A percentile compares a stretch with the other conserved stretches of the same genome.
Evolutionary conservation across 805 yeast genomes (phyloP).

Genomic region (Ogataea chonburiensis): DNA sequence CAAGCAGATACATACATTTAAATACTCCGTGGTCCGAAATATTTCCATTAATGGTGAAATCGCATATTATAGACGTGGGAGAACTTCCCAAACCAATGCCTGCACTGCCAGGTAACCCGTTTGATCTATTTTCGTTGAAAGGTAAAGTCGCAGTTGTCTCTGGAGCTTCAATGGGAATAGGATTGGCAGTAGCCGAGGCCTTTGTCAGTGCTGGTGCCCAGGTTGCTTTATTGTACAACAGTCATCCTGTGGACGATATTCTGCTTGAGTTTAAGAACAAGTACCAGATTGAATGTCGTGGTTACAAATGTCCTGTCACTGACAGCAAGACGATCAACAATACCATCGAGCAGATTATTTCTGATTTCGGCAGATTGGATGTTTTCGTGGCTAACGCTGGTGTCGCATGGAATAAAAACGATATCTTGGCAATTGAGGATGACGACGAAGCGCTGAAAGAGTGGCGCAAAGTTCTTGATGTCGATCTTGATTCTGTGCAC

Average conservation of each 20-base stretch:
- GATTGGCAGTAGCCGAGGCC: constrained; percentile 77
- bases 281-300: constrained; percentile 61
- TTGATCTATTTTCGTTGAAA: constrained; percentile 71
- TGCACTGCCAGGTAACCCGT: constrained; percentile 46
- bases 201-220: constrained; percentile 87
- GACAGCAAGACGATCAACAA: constrained; percentile 48
- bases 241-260: constrained; percentile 60
- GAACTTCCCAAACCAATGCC: constrained; percentile 58
- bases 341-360: constrained; percentile 48
- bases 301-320: constrained; percentile 61
- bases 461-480: constrained; percentile 71
- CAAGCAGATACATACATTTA: too few relatives aligned
- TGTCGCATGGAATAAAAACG: constrained; percentile 74
- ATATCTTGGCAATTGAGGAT: constrained; percentile 40
- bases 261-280: constrained; percentile 54
- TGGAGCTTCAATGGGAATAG: constrained; percentile 85
- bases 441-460: constrained; percentile 49
- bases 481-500: constrained; percentile 78
- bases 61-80: constrained; percentile 20
- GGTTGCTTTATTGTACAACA: constrained; percentile 67
- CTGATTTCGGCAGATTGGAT: constrained; percentile 79
- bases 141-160: constrained; percentile 85
- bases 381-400: constrained; percentile 90
- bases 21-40: background rate
- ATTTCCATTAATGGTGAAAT: constrained; percentile 8